These are phyloP conservation scores for Picea sitchensis DNA, from an alignment of 75 land plant genomes.

Conservation along the genomic window DNA sequence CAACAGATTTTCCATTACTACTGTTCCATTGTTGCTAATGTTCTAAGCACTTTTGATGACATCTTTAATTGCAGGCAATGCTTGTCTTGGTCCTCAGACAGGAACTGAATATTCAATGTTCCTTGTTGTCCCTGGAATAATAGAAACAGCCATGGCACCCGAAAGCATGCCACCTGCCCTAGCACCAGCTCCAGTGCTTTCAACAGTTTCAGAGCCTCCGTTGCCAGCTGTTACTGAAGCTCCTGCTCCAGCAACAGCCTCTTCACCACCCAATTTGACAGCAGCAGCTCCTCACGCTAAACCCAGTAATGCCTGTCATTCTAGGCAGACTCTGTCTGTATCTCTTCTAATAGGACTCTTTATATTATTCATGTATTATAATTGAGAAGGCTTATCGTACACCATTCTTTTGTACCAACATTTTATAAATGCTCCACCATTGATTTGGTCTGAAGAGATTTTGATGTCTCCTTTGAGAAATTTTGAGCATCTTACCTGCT, in stretches of 20 bases:
- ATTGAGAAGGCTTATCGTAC: neutral
- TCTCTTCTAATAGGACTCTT: neutral
- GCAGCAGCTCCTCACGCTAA: neutral
- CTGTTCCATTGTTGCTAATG: neutral
- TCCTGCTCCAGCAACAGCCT: no score
- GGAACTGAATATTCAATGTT: neutral
- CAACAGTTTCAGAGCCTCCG: neutral
- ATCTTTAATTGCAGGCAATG: conserved; percentile 8
- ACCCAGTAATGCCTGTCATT: neutral
- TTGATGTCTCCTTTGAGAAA: neutral
- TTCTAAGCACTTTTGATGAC: neutral
- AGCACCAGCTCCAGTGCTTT: neutral
- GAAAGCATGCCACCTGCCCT: neutral
- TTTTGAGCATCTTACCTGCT: no score
- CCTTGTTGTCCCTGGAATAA: neutral
- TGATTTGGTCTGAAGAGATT: neutral
- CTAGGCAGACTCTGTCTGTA: neutral
- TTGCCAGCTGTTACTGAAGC: neutral
- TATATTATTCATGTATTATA: neutral
- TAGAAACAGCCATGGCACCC: no score
- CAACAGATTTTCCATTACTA: neutral
- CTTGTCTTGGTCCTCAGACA: neutral
- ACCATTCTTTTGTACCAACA: neutral
- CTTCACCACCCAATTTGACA: no score
- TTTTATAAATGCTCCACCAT: neutral